Base-by-base conservation (phyloP, 495 filamentous ascomycete genomes). In the Penicillium paxilli region DNA sequence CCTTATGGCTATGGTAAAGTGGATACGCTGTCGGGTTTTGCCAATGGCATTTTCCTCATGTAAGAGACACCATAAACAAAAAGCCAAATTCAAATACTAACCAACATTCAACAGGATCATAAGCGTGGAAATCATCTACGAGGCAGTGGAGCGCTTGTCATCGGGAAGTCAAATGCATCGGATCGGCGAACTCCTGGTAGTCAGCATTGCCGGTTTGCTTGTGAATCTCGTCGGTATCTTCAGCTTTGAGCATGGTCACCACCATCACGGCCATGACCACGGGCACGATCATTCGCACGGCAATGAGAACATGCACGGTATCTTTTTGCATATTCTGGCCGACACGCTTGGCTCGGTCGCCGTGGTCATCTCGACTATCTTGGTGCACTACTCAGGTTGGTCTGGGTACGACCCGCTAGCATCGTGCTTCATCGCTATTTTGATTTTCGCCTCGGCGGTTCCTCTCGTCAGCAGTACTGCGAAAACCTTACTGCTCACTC, bases 261-360 rank as follows among this genome's bases (percentile, higher is more conserved):
- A 65, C 12, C 83, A 84, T 23, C 80, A 83, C 57, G 78, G 72
- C 16, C 81, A 84, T 59, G 72, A 66, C 33, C 88, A 91, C 54
- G 84, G 81, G 5, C 91, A 96, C 63, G 84, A 82, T 35, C 85
- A 72, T 58, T 63, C 55, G 52, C 90, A 95, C 67, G 89, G 89
- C 49, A 96, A 95, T 66, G 95, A 99, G 62, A 99, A 99, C 63
- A 98, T 98, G 95, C 86, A 92, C 55, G 94, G 94, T n/a, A 98
- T 99, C 55, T 99, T 93, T 74, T 75, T 99, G 8, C 94, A 99
- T 62, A 89, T 99, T 49, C 77, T 98, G 4, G 95, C 93, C 8
- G 94, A 99, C 66, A 96, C 95, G 0, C 83, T 98, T 17, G 94
- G 94, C 11, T 96, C 91, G 30, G 89, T 92, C 14, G 92, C 92